Conservation (phyloP, 768 basidiomycete species). For the Lentinula sp. region DNA sequence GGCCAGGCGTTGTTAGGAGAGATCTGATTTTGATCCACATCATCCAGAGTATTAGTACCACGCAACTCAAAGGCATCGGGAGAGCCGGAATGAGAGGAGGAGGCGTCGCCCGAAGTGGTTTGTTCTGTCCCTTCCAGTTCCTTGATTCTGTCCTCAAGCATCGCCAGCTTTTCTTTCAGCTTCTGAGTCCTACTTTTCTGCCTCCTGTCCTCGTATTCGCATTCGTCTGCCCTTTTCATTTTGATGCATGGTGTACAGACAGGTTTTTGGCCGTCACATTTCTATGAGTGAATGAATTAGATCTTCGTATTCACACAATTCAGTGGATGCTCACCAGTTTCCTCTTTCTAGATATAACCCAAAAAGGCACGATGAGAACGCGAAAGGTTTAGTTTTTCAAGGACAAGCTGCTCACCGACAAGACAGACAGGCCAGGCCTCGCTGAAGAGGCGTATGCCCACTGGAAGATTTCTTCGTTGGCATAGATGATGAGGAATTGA, state of each 20-base stretch:
- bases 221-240: slow-evolving; percentile 45
- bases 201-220: slow-evolving; percentile 55
- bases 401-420: slow-evolving; percentile 19
- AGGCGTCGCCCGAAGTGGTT: slow-evolving; percentile 13
- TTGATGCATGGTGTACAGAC: slow-evolving; percentile 50
- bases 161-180: slow-evolving; percentile 48
- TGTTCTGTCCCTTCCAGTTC: slow-evolving; percentile 39
- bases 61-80: not conserved
- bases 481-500: slow-evolving; percentile 9
- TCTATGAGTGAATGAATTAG: slow-evolving; percentile 25
- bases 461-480: slow-evolving; percentile 21
- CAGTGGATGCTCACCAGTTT: slow-evolving; percentile 23
- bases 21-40: slow-evolving; percentile 1
- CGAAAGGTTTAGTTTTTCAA: not conserved
- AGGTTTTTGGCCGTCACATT: slow-evolving; percentile 57
- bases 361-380: not conserved
- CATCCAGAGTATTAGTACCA: not conserved
- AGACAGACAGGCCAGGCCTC: slow-evolving; percentile 32
- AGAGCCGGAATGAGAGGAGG: slow-evolving; percentile 11
- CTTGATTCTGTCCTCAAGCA: slow-evolving; percentile 46
- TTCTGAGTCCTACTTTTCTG: slow-evolving; percentile 55
- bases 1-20: not conserved
- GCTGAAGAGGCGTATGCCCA: slow-evolving; percentile 21
- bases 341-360: slow-evolving; percentile 19
- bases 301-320: not conserved